Conservation (phyloP, 2,329 filamentous ascomycete genomes). For the Penicillium sp. region DNA sequence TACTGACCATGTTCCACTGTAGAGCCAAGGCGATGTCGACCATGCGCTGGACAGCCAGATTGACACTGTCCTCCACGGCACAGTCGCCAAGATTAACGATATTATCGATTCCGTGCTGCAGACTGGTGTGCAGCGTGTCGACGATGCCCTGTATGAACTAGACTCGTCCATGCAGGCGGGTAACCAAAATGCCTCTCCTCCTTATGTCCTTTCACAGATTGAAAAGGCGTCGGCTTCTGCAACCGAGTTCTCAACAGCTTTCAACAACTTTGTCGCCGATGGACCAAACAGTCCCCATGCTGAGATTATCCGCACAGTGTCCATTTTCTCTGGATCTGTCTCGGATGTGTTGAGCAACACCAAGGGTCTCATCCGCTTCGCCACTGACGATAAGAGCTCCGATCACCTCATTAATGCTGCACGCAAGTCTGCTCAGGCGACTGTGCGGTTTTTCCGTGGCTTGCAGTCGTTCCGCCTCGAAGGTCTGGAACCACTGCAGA, state of each 20-base stretch:
- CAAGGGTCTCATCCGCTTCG: conserved; percentile 85
- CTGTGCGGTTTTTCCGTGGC: conserved; percentile 88
- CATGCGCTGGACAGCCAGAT: conserved; percentile 79
- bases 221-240: conserved; percentile 91
- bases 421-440: conserved; percentile 72
- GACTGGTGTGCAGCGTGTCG: conserved; percentile 82
- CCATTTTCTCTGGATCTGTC: conserved; percentile 78
- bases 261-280: conserved; percentile 97
- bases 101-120: conserved; percentile 96
- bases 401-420: conserved; percentile 76
- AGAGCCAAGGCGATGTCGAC: conserved; percentile 66
- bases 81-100: conserved; percentile 87
- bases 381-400: conserved; percentile 88
- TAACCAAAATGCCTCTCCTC: conserved; percentile 92
- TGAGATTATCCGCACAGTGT: conserved; percentile 87
- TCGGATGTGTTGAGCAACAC: conserved; percentile 93
- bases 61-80: conserved; percentile 76
- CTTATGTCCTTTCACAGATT: conserved; percentile 90
- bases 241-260: conserved; percentile 94
- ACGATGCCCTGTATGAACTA: conserved; percentile 92
- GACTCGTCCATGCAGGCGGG: conserved; percentile 97
- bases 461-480: conserved; percentile 90
- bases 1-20: background rate
- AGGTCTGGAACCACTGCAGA: conserved; percentile 78
- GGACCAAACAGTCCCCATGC: conserved; percentile 82